phyloP scores from a whole-genome alignment of 768 basidiomycete species.

The Termitomyces sp. region DNA sequence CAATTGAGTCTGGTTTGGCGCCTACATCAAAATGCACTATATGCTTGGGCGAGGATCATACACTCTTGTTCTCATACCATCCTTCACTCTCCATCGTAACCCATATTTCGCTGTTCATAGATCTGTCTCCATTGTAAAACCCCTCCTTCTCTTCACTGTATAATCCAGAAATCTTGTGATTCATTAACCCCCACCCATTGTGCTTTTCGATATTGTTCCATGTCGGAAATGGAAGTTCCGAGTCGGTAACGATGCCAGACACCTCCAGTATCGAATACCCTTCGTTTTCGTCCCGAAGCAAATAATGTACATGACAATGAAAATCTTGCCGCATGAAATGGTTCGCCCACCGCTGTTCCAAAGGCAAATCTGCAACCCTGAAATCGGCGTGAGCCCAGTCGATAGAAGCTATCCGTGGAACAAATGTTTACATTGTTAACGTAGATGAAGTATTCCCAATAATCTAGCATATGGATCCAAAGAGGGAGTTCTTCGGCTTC shows the following conservation, averaged over 20 bases:
- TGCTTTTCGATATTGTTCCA: not conserved
- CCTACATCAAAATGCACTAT: too few species aligned
- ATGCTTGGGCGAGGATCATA: too few species aligned
- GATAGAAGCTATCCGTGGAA: too few species aligned
- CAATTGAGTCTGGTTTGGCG: too few species aligned
- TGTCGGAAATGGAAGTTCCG: not conserved
- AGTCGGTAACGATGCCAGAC: not conserved
- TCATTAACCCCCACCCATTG: not conserved
- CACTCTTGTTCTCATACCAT: too few species aligned
- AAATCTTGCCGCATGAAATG: not conserved
- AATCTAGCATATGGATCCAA: too few species aligned
- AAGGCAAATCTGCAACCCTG: not conserved
- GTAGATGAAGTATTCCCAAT: not conserved
- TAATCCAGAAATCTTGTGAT: not conserved
- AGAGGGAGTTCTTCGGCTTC: not conserved
- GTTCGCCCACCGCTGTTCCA: not conserved
- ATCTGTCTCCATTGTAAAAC: too few species aligned
- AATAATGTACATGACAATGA: not conserved
- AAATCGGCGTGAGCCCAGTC: too few species aligned
- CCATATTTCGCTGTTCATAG: too few species aligned
- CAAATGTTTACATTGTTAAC: not conserved
- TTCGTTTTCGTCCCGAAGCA: not conserved
- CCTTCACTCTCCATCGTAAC: too few species aligned
- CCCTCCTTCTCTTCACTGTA: not conserved
- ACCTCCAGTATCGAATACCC: too few species aligned